Evolutionary conservation across 768 basidiomycete genomes (phyloP), one percentile per base, ranked within the genome.

Genomic region (Amanita inopinata): DNA sequence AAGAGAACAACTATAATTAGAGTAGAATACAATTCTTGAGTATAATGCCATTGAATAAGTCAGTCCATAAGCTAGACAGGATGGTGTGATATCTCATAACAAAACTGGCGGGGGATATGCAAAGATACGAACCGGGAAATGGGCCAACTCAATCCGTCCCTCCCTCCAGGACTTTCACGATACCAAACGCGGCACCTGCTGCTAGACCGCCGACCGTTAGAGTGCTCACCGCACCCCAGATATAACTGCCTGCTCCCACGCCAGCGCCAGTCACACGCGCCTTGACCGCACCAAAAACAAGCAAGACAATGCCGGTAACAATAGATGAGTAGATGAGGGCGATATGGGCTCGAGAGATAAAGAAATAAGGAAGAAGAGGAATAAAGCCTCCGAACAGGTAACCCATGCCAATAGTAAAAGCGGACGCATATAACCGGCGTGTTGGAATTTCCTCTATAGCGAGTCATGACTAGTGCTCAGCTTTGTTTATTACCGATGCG

Each of bases 371-470:
- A 7, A 92, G 52, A 25, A 99, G 74, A 0, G 96, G 96, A 53
- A 98, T 86, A 43, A 93, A 69, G 22, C 96, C 96, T 33, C 96
- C 96, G 42, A 94, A 40, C 48, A 93, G 81, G 66, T 98, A 94
- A 9, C 91, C 90, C 56, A 90, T 73, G 48, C 94, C 96, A 56
- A 99, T 98, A 0, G 94, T 98, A 50, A 94, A 73, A 1, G 94
- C 94, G 1, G 90, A 93, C 25, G 81, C 71, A 65, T 91, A 97
- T 49, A 96, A 68, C 19, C 96, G 75, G 15, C 71, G 70, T 12
- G 78, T 77, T 1, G 93, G 87, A 25, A 96, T 75, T 62, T 98
- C 94, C 72, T 96, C 93, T 84, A 57, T 40, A n/a, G n/a, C n/a
- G n/a, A n/a, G n/a, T n/a, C n/a, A n/a, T n/a, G n/a, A n/a, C n/a